Evolutionary conservation across 2,329 filamentous ascomycete species (phyloP).

Genomic region (Mycocentrospora acerina): DNA sequence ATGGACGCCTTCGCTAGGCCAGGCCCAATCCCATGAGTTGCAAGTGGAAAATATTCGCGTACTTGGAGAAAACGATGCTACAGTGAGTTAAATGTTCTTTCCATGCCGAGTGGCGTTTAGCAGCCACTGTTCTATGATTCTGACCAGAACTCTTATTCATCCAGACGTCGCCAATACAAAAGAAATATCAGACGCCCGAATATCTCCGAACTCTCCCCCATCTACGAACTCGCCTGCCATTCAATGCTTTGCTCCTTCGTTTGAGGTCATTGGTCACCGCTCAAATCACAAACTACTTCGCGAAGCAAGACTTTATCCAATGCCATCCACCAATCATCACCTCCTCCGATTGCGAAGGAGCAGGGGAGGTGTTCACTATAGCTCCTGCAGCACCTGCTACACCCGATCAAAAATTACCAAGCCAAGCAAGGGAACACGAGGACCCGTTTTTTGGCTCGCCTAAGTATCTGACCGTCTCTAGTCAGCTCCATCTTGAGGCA

Average conservation of each 20-base stretch:
- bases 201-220: constrained; percentile 88
- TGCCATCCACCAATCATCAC: constrained; percentile 93
- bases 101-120: constrained; percentile 1
- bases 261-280: constrained; percentile 80
- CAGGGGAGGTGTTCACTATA: constrained; percentile 87
- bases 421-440: constrained; percentile 27
- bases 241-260: constrained; percentile 77
- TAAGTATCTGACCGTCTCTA: constrained; percentile 96
- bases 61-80: constrained; percentile 75
- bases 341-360: constrained; percentile 95
- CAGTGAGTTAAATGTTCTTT: constrained; percentile 59
- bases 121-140: constrained; percentile 3
- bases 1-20: constrained; percentile 72
- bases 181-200: constrained; percentile 90
- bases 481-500: constrained; percentile 91
- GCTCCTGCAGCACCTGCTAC: constrained; percentile 29
- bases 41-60: constrained; percentile 69
- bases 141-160: constrained; percentile 17
- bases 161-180: constrained; percentile 89
- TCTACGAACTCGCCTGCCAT: constrained; percentile 76
- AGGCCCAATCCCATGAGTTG: constrained; percentile 76
- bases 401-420: constrained; percentile 10
- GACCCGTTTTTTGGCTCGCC: constrained; percentile 74
- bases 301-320: constrained; percentile 69
- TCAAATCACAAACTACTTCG: constrained; percentile 74